These are phyloP conservation scores for Hylodesmum podocarpum DNA, from an alignment of 306 rosid genomes.

Conservation along the genomic window DNA sequence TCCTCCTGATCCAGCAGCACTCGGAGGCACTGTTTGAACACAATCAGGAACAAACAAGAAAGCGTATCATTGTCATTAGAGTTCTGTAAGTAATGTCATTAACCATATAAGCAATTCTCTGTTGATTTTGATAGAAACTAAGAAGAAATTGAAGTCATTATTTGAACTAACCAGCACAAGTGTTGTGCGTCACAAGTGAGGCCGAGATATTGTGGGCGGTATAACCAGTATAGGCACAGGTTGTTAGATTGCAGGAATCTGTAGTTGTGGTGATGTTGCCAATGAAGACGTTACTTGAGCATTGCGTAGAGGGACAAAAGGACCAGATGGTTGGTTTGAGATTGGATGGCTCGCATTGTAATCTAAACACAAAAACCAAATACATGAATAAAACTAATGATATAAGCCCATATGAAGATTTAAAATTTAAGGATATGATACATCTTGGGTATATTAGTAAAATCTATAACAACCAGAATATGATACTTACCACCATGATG, in stretches of 20 bases:
- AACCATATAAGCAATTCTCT: neutral
- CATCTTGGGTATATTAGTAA: too few relatives aligned
- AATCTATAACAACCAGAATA: too few relatives aligned
- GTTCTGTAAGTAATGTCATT: neutral
- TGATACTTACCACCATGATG: too few relatives aligned
- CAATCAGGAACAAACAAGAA: conserved; percentile 1
- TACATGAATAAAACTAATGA: neutral
- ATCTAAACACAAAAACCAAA: conserved; percentile 32
- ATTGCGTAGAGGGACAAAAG: conserved; percentile 53
- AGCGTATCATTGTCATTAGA: neutral
- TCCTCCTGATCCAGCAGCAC: conserved; percentile 22
- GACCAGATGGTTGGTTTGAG: conserved; percentile 45
- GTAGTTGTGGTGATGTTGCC: conserved; percentile 44
- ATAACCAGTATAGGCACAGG: conserved; percentile 72
- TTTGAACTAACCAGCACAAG: conserved; percentile 64
- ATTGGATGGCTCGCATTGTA: conserved; percentile 65
- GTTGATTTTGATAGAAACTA: neutral
- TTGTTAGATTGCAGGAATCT: conserved; percentile 41
- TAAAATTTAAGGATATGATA: too few relatives aligned
- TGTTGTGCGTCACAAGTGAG: conserved; percentile 21
- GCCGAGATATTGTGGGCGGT: conserved; percentile 38
- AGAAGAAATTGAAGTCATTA: neutral
- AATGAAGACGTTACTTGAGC: conserved; percentile 36
- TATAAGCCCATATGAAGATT: too few relatives aligned
- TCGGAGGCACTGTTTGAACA: conserved; percentile 41